Conservation (phyloP, 2,329 filamentous ascomycete genomes). For the Talaromyces sp. region DNA sequence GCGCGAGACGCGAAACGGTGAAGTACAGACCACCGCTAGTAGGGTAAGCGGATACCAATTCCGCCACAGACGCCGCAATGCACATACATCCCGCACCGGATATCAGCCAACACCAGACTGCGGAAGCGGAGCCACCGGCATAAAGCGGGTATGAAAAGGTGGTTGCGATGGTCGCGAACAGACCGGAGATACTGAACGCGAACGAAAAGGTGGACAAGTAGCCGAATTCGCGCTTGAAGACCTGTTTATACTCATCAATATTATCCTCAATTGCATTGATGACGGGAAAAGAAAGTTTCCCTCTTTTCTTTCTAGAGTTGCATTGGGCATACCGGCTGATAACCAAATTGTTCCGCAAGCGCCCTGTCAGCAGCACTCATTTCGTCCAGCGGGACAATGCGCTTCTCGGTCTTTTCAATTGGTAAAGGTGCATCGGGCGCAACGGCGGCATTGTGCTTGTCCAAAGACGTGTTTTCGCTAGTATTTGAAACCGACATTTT, state of each 20-base stretch:
- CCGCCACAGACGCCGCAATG: constrained; percentile 53
- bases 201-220: constrained; percentile 59
- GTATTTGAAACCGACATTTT: constrained; percentile 12
- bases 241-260: constrained; percentile 30
- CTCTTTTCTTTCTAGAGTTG: not conserved
- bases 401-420: constrained; percentile 8
- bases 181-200: constrained; percentile 55
- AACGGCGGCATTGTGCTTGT: constrained; percentile 9
- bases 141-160: constrained; percentile 54
- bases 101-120: constrained; percentile 58
- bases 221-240: constrained; percentile 58
- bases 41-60: constrained; percentile 57
- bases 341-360: constrained; percentile 31
- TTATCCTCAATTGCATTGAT: no score
- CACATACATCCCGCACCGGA: constrained; percentile 56
- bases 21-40: constrained; percentile 56
- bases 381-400: constrained; percentile 25
- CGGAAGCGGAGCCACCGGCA: constrained; percentile 50
- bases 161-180: constrained; percentile 55
- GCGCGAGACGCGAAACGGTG: constrained; percentile 54
- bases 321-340: constrained; percentile 28
- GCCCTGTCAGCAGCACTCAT: constrained; percentile 27
- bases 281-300: no score
- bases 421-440: not conserved
- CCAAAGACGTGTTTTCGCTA: constrained; percentile 13